Base-by-base conservation (phyloP, 2,329 filamentous ascomycete genomes). In the Chaetomiaceae sp. region DNA sequence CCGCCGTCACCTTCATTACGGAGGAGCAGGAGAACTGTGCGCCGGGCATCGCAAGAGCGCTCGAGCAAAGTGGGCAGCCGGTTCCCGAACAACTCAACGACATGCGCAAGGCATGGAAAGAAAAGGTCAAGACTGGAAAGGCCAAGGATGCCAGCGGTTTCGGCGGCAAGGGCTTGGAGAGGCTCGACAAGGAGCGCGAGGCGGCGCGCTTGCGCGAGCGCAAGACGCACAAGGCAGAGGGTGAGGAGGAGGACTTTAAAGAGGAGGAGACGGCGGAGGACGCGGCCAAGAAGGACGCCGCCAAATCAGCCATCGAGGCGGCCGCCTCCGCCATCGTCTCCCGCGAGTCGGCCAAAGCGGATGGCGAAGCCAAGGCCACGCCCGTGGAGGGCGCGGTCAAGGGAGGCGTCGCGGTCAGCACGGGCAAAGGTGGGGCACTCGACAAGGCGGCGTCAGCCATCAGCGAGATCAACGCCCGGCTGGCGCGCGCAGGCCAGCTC, bases 61-160 rank as follows among this genome's bases (percentile, higher is more conserved):
- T 96, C n/a, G 89, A 89, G 67, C 89, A 96, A 70, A 96, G 90
- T 68, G 89, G 86, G 4, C 89, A 95, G 67, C 78, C 85, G 9
- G 79, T 97, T 0, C 91, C 94, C 0, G 86, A 89, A 59, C 74
- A 76, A 32, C 72, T 86, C 11, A 73, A 77, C 32, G 80, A 83
- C 62, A 85, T 86, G 82, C 77, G 81, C 57, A 85, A 84, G 64
- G 76, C 81, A 1, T 95, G 95, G 71, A 80, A 86, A 53, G 88
- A 95, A 62, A 96, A 96, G 71, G 89, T 96, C 64, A 95, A 95
- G 71, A 80, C 86, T 7, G 94, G 92, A 44, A 94, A 95, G 67
- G 90, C 90, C 62, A 96, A 95, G 70, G 86, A 90, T 58, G 85
- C 84, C 20, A 89, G 87, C 53, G 94, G 94, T 2, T 99, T 99